Evolutionary conservation across 2,329 filamentous ascomycete species (phyloP).

Genomic region (Zymoseptoria tritici): DNA sequence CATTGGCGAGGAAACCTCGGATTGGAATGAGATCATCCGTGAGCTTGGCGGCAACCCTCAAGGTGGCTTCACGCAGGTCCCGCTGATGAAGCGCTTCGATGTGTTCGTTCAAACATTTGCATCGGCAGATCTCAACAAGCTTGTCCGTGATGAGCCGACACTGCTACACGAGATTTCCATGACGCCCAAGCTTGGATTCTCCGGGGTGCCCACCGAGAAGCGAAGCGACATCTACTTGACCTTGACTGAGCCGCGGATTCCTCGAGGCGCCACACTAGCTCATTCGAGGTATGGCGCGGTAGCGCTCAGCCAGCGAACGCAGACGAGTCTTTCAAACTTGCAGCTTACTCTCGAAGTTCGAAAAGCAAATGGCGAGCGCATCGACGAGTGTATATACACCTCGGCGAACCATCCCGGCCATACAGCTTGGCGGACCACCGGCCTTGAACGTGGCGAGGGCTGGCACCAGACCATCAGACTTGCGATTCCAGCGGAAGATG

Average conservation of each 20-base stretch:
- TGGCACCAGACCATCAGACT: conserved; percentile 89
- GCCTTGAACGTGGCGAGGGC: conserved; percentile 66
- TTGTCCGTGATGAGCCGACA: conserved; percentile 83
- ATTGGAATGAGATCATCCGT: conserved; percentile 66
- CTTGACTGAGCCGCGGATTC: conserved; percentile 68
- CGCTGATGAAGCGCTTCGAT: conserved; percentile 64
- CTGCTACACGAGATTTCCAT: conserved; percentile 71
- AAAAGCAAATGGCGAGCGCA: conserved; percentile 65
- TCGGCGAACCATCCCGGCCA: conserved; percentile 72
- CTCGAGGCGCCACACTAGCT: conserved; percentile 55
- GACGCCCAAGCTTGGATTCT: conserved; percentile 87
- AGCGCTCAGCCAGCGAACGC: conserved; percentile 52
- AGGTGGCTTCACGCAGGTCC: conserved; percentile 52
- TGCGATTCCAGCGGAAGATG: conserved; percentile 69
- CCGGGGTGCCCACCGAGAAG: conserved; percentile 77
- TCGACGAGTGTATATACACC: conserved; percentile 81
- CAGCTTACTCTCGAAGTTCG: conserved; percentile 88
- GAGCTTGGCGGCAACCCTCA: conserved; percentile 66
- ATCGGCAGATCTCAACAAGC: conserved; percentile 65
- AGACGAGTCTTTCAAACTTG: conserved; percentile 62
- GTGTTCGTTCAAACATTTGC: conserved; percentile 73
- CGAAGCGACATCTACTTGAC: conserved; percentile 95
- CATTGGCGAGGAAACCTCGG: conserved; percentile 51
- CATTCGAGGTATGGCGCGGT: conserved; percentile 76
- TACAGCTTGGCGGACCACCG: conserved; percentile 83